Base-by-base conservation (phyloP, 1,284 basidiomycete species). In the Irpex sp. region DNA sequence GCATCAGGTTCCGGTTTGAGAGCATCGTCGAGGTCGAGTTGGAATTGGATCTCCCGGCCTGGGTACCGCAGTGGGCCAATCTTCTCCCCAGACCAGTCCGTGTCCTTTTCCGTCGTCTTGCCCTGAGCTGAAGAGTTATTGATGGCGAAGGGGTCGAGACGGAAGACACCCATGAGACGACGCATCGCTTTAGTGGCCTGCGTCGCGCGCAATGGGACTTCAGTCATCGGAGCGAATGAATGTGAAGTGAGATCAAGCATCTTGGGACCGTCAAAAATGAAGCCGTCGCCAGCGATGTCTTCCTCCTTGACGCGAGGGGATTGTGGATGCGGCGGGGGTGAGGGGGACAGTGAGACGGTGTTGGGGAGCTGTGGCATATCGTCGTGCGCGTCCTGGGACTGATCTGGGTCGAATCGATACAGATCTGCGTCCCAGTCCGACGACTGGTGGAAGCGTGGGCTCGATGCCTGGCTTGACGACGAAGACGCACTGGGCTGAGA, bases 81-180 rank as follows among this genome's bases (percentile, higher is more conserved):
- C 60, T 68, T 67, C 61, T 73, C 69, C 17, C 71, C 72, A 52
- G 66, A 65, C 15, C 68, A 64, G 56, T 68, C 69, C 21, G 66
- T 64, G 61, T 67, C 65, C 31, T 65, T 65, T 6, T 67, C 71
- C 15, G 70, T 55, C 65, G 66, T 62, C 67, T 8, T 31, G 21
- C 6, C 9, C 34, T 52, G 51, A 66, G 61, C 48, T 38, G 63
- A 47, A 11, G 79, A 81, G 62, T 81, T 84, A 67, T 90, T 86
- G 72, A 88, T 84, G 7, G 88, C 82, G 68, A 92, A 92, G 0
- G 88, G 89, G 71, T 92, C 87, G 67, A 92, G 81, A 8, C 90
- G 82, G 73, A 92, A 90, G 11, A 87, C 84, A 62, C 82, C 82
- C 89, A 92, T 92, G 84, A 91, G 85, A 59, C 78, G 77, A 59